Evolutionary conservation across 2,329 filamentous ascomycete genomes (phyloP).

Genomic region (Harringtonia lauricola): DNA sequence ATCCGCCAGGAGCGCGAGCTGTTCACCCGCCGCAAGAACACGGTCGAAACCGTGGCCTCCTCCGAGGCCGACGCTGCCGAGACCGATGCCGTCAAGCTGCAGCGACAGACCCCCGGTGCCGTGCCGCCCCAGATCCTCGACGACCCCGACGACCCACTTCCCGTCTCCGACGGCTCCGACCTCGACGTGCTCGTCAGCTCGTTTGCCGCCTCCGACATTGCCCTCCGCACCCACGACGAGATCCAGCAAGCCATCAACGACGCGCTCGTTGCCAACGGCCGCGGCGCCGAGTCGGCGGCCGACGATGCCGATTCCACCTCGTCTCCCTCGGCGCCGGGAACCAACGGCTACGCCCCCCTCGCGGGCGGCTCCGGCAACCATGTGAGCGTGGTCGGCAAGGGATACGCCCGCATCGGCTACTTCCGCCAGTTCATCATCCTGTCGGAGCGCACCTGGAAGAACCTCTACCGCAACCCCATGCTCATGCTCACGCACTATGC

Average conservation of each 20-base stretch:
- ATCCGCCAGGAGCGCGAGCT: conserved; percentile 82
- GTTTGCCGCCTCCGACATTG: conserved; percentile 70
- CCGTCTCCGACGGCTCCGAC: conserved; percentile 57
- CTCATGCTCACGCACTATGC: conserved; percentile 98
- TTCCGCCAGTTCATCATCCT: conserved; percentile 78
- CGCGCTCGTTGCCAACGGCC: conserved; percentile 57
- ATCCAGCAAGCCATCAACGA: conserved; percentile 57
- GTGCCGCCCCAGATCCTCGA: conserved; percentile 53
- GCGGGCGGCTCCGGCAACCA: conserved; percentile 31
- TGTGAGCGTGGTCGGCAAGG: conserved; percentile 55
- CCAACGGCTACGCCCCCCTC: conserved; percentile 11
- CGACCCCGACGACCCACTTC: conserved; percentile 54
- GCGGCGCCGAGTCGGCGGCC: conserved; percentile 42
- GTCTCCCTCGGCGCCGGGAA: too few relatives aligned
- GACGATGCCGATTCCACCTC: not conserved
- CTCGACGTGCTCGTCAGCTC: conserved; percentile 70
- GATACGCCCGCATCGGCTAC: conserved; percentile 74
- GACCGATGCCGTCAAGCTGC: conserved; percentile 38
- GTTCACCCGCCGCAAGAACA: conserved; percentile 69
- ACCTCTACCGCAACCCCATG: conserved; percentile 94
- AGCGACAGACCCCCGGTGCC: conserved; percentile 28
- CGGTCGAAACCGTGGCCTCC: conserved; percentile 50
- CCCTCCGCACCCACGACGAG: conserved; percentile 62
- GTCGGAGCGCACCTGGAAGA: conserved; percentile 87
- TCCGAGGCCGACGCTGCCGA: conserved; percentile 46